phyloP scores from a whole-genome alignment of 129 eudicot genomes.

The Deinandra increscens region DNA sequence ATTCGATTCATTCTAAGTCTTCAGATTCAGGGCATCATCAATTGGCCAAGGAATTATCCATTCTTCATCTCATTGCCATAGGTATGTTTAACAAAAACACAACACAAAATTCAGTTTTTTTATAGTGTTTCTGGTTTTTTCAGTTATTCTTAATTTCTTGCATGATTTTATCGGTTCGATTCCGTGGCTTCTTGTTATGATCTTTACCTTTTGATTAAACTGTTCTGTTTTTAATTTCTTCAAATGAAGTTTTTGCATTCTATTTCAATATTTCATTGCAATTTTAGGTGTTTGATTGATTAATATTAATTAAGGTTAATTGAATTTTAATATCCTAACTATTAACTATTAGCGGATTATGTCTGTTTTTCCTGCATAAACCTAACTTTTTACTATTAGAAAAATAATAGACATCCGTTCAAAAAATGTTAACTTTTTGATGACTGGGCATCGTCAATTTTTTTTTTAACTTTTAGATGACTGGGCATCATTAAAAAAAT shows the following conservation, averaged over 20 bases:
- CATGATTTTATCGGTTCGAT: not conserved
- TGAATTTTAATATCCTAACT: no score
- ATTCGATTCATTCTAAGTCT: constrained; percentile 59
- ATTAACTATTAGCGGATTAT: no score
- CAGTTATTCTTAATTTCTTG: not conserved
- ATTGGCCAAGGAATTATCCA: constrained; percentile 82
- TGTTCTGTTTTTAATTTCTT: not conserved
- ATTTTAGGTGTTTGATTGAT: not conserved
- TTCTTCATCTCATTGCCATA: constrained; percentile 81
- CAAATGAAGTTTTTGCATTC: not conserved
- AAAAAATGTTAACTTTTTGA: no score
- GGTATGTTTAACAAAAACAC: constrained; percentile 47
- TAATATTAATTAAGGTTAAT: not conserved
- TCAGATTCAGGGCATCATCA: constrained; percentile 59
- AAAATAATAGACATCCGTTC: no score
- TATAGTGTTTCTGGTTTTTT: not conserved
- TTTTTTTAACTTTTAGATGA: no score
- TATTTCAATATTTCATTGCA: not conserved
- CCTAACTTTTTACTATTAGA: no score
- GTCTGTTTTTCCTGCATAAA: no score
- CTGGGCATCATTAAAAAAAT: no score
- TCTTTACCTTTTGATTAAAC: not conserved
- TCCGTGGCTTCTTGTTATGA: not conserved
- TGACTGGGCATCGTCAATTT: no score
- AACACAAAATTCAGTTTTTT: not conserved